Evolutionary conservation across 306 rosid genomes (phyloP).

Genomic region (Hippophae tibetana): DNA sequence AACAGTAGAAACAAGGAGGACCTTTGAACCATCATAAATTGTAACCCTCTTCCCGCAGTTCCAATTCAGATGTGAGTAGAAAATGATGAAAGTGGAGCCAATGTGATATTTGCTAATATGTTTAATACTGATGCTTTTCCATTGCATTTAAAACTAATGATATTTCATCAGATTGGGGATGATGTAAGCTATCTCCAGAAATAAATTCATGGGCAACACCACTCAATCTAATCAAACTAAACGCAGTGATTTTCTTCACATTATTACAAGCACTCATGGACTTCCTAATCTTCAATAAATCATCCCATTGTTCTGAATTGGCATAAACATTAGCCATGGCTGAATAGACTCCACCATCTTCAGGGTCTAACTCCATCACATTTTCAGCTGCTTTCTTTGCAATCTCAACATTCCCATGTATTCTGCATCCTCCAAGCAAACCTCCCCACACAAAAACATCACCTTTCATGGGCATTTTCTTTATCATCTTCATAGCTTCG

Average conservation of each 20-base stretch:
- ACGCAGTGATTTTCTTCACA: conserved; percentile 48
- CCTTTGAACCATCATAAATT: too few species aligned
- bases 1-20: too few species aligned
- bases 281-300: conserved; percentile 42
- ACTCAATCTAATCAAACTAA: conserved; percentile 39
- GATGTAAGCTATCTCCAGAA: conserved; percentile 12
- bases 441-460: conserved; percentile 80
- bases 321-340: conserved; percentile 69
- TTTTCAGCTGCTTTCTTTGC: conserved; percentile 62
- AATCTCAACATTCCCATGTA: conserved; percentile 56
- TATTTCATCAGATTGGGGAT: conserved; percentile 14
- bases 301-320: conserved; percentile 52
- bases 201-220: conserved; percentile 19
- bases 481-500: conserved; percentile 50
- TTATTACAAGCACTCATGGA: conserved; percentile 33
- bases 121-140: conserved; percentile 14
- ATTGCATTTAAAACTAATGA: conserved; percentile 13
- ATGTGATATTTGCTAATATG: background rate
- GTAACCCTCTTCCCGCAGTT: too few species aligned
- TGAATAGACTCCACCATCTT: conserved; percentile 77
- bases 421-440: conserved; percentile 67
- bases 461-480: conserved; percentile 53
- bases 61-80: too few species aligned
- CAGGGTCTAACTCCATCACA: conserved; percentile 59
- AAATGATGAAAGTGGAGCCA: background rate